Evolutionary conservation across 2,329 filamentous ascomycete genomes (phyloP), one percentile per base, ranked within the genome.

Genomic region (Epichloe coenophiala): DNA sequence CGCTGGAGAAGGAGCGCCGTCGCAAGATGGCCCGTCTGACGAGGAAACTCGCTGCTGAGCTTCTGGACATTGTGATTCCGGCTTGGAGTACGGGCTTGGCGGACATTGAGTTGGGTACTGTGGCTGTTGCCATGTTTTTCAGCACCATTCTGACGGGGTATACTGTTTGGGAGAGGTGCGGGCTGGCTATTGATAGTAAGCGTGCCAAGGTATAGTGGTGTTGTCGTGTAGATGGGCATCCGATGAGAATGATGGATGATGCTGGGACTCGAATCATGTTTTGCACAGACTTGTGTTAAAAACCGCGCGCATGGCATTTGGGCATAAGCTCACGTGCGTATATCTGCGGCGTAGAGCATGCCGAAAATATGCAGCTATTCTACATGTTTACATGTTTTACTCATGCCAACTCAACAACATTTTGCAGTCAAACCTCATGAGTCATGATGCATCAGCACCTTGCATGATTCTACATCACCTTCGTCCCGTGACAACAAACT

Each of bases 401-500:
- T 31, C 27, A 11, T 31, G 3, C 27, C 9, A 11, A 11, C 27
- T 11, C 27, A 11, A 0, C 17, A 31, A 31, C 1, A 31, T 31
- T 31, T 31, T 11, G 27, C 27, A 31, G 27, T 11, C 27, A 31
- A 31, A 31, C 9, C 27, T 31, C 27, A 31, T 31, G 27, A 31
- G 3, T 31, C 27, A 31, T 11, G 9, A 9, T 31, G 27, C 27
- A 31, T 31, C 27, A 31, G 9, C 7, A 8, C 27, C 27, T 31
- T 31, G 27, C 27, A 31, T 31, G 8, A 31, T 4, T 31, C 27
- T 31, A 11, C 17, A 19, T 61, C 59, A 68, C 50, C 62, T 62
- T 45, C 71, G 65, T 0, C 90, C 90, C 11, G 71, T 80, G 15
- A 96, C 78, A 47, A 82, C 68, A 60, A 91, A 76, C 38, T 78